Base-by-base conservation (phyloP, 805 yeast species). In the Suhomyces sp. region DNA sequence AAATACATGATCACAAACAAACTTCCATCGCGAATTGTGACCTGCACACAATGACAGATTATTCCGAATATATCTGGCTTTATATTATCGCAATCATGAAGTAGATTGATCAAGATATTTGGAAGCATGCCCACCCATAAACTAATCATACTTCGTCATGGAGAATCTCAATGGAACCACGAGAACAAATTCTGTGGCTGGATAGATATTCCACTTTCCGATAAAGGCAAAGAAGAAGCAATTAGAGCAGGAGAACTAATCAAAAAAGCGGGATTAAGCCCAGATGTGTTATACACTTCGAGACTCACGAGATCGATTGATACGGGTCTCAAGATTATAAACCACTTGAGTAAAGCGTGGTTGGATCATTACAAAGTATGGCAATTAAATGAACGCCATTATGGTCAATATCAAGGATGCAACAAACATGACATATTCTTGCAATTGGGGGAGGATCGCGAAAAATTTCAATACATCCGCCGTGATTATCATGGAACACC, bases 121-220 rank as follows among this genome's bases (percentile, higher is more conserved):
- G 8, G 19, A 13, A 35, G 4, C 12, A 52, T 52, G 54, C 37
- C 53, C 22, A 53, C 57, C 6, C 74, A 69, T 56, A 70, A 70
- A 53, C 64, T 75, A 44, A 69, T 75, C 15, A 71, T 75, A 4
- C 68, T 75, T 39, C 73, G 79, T 55, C 79, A 75, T 57, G 79
- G 79, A 41, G 78, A 74, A 53, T 67, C 74, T 6, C 69, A 69
- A 57, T 71, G 77, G 71, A 75, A 75, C 53, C 71, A 73, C 46
- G 76, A 69, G 46, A 73, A 72, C 58, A 69, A 66, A 55, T 75
- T 75, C 57, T 72, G 78, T 49, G 79, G 79, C 12, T 75, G 79
- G 79, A 69, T 75, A 21, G 79, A 75, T 53, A 64, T 72, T n/a
- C 71, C 75, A 27, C 63, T 75, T 19, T 63, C 71, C 27, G 62